phyloP scores from a whole-genome alignment of 2,329 filamentous ascomycete species.

The Aspergillaceae sp. region DNA sequence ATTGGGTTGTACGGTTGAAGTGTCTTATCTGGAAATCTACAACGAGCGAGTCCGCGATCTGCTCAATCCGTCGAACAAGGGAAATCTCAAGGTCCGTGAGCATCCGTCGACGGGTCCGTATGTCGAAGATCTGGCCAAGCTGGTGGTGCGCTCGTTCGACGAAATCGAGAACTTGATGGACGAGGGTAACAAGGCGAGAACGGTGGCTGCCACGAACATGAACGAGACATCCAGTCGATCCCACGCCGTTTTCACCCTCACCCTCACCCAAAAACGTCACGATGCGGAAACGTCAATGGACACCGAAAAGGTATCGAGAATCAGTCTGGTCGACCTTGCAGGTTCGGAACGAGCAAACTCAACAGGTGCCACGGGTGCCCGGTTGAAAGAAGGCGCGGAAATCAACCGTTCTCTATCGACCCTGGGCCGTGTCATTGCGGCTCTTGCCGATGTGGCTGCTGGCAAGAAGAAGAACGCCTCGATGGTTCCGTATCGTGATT shows the following conservation, averaged over 20 bases:
- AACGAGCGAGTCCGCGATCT: slow-evolving; percentile 95
- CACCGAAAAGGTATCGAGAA: slow-evolving; percentile 95
- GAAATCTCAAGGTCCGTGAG: slow-evolving; percentile 93
- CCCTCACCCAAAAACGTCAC: slow-evolving; percentile 84
- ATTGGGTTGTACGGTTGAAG: slow-evolving; percentile 84
- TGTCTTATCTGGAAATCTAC: slow-evolving; percentile 98
- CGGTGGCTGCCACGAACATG: slow-evolving; percentile 98
- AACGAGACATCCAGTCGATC: slow-evolving; percentile 98
- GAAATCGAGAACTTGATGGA: slow-evolving; percentile 99
- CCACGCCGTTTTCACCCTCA: slow-evolving; percentile 95
- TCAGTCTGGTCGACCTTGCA: slow-evolving; percentile 93
- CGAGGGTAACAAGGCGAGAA: slow-evolving; percentile 96
- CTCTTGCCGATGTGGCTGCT: slow-evolving; percentile 80
- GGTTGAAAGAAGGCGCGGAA: slow-evolving; percentile 93
- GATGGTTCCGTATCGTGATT: slow-evolving; percentile 94
- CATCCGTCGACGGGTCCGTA: slow-evolving; percentile 97
- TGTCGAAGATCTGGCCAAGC: slow-evolving; percentile 92
- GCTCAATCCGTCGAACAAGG: slow-evolving; percentile 89
- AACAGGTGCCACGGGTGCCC: slow-evolving; percentile 88
- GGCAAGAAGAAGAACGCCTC: slow-evolving; percentile 66
- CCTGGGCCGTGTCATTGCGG: slow-evolving; percentile 91
- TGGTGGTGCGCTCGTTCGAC: slow-evolving; percentile 83
- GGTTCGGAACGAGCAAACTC: slow-evolving; percentile 96
- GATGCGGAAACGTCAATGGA: slow-evolving; percentile 93
- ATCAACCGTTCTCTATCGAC: slow-evolving; percentile 97